Base-by-base conservation (phyloP, 208 protist species). In the Leishmania gerbilli region DNA sequence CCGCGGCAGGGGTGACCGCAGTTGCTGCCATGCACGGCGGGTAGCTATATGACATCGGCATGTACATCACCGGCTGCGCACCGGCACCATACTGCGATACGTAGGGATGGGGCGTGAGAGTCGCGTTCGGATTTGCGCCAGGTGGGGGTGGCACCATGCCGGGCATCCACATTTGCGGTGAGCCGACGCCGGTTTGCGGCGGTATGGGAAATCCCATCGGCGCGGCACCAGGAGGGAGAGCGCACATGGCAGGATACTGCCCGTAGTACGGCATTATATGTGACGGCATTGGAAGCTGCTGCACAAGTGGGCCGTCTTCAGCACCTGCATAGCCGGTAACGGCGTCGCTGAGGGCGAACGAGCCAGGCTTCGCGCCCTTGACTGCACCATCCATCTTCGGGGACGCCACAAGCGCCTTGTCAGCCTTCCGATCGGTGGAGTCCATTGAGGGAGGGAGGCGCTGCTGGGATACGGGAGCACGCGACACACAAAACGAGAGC, bases 21-120 rank as follows among this genome's bases (percentile, higher is more conserved):
- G 84, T 68, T 1, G 87, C 82, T 31, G 79, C 62, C 83, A 89
- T 79, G 81, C 81, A 87, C 9, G 83, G 80, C 77, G 79, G 80
- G 68, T 87, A 80, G 79, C 65, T 77, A 80, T 85, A 89, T 49
- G 79, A 80, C 34, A 79, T 24, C 13, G 74, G 72, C 80, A 90
- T 81, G 79, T 89, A 89, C 82, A 89, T 86, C 76, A 86, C 34
- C 21, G 76, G 82, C 51, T 78, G 74, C 4, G 72, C 71, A 34
- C 74, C 79, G 5, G 85, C 45, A 37, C 77, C 82, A 68, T 85
- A 85, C n/a, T 65, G 72, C 13, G 62, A 42, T 15, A 49, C 27
- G 77, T 85, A 85, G 15, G 81, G 68, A n/a, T 80, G 81, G 8
- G 62, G 68, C 21, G 76, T 11, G 34, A 80, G 72, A 21, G 76